Evolutionary conservation across 768 basidiomycete genomes (phyloP).

Genomic region (Lactarius trivialis): DNA sequence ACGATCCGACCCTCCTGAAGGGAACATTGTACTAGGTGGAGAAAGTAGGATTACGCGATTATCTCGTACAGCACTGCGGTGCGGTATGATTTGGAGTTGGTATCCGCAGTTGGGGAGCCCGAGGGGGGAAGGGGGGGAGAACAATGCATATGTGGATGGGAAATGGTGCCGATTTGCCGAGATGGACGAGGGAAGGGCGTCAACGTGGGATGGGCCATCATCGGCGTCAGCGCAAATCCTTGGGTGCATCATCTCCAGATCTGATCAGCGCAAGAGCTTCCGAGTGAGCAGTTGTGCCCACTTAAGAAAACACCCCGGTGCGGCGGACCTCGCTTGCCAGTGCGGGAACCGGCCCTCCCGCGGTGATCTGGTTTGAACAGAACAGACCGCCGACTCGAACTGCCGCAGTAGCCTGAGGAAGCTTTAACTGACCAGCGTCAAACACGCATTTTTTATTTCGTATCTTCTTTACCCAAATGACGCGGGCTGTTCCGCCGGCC

Average conservation of each 20-base stretch:
- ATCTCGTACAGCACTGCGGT: background rate
- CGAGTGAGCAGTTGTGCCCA: background rate
- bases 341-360: slow-evolving; percentile 2
- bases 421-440: slow-evolving; percentile 2
- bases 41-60: background rate
- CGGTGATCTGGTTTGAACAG: slow-evolving; percentile 1
- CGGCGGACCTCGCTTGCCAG: slow-evolving; percentile 11
- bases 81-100: too few species aligned
- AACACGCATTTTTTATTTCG: background rate
- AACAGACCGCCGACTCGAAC: slow-evolving; percentile 8
- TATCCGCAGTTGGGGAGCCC: background rate
- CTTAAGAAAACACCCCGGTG: background rate
- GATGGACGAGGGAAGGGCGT: background rate
- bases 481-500: slow-evolving; percentile 19
- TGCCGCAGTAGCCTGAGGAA: background rate
- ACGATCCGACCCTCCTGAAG: background rate
- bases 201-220: slow-evolving; percentile 16
- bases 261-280: slow-evolving; percentile 18
- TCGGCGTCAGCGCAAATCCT: slow-evolving; percentile 23
- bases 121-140: background rate
- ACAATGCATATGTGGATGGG: slow-evolving; percentile 3
- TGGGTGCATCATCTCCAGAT: slow-evolving; percentile 21
- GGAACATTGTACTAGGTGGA: background rate
- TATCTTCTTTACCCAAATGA: slow-evolving; percentile 19
- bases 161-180: background rate